These are phyloP conservation scores for Aphelidium insulamus DNA, from an alignment of 371 early-diverging fungal genomes.

Conservation along the genomic window DNA sequence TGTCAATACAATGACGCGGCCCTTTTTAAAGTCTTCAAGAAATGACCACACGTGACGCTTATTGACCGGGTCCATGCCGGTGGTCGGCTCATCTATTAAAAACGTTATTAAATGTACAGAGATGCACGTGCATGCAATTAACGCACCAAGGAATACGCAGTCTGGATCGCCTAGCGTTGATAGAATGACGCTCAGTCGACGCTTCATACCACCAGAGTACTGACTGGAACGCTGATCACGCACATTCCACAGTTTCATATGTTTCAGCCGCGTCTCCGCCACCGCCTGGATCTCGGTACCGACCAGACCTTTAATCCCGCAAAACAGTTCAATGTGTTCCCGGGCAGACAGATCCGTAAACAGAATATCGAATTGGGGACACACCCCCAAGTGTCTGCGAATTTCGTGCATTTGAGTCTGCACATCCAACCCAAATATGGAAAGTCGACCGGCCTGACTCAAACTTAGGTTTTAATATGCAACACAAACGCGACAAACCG, in stretches of 20 bases:
- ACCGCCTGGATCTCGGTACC: slow-evolving; percentile 3
- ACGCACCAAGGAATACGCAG: slow-evolving; percentile 33
- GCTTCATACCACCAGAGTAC: slow-evolving; percentile 21
- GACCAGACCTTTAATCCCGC: slow-evolving; percentile 13
- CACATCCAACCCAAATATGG: slow-evolving; percentile 25
- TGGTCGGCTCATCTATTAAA: not conserved
- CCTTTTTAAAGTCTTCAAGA: slow-evolving; percentile 38
- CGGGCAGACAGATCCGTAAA: slow-evolving; percentile 37
- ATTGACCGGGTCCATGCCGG: slow-evolving; percentile 38
- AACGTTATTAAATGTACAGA: not conserved
- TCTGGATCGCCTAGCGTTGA: slow-evolving; percentile 31
- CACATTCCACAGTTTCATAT: slow-evolving; percentile 11
- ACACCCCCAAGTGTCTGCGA: slow-evolving; percentile 39
- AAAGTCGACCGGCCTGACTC: slow-evolving; percentile 30
- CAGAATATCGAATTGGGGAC: slow-evolving; percentile 32
- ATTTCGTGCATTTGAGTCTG: slow-evolving; percentile 25
- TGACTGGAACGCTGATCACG: slow-evolving; percentile 9
- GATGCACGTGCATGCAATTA: slow-evolving; percentile 10
- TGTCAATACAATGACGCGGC: slow-evolving; percentile 35
- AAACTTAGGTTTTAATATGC: no score
- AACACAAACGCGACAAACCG: no score
- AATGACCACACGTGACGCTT: slow-evolving; percentile 47
- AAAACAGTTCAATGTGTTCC: slow-evolving; percentile 21
- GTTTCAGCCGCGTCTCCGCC: slow-evolving; percentile 7
- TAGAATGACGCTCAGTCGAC: slow-evolving; percentile 26